Percentiles rank a stretch among this genome's conserved stretches.
Evolutionary conservation across 805 yeast genomes (phyloP).

Genomic region (Yarrowia hollandica): DNA sequence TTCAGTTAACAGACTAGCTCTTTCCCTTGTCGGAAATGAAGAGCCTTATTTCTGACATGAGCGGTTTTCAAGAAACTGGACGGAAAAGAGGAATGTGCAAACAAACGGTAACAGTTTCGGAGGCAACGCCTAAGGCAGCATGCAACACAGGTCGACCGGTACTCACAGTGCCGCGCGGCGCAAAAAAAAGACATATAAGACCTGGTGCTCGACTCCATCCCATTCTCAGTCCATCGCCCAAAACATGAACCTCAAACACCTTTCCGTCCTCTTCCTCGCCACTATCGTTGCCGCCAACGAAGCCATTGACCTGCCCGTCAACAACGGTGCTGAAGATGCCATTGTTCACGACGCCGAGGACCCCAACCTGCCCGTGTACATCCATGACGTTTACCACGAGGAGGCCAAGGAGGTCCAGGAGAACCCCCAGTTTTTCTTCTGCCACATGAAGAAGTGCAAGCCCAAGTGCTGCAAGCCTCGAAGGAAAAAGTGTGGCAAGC

Average conservation of each 20-base stretch:
- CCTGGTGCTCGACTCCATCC: background rate
- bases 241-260: background rate
- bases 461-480: background rate
- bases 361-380: too few species aligned
- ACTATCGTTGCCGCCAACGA: conserved; percentile 1
- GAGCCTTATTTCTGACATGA: too few species aligned
- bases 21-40: too few species aligned
- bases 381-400: background rate
- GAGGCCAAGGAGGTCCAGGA: conserved; percentile 10
- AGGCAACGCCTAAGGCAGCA: background rate
- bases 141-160: background rate
- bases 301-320: conserved; percentile 1
- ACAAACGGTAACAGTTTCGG: background rate
- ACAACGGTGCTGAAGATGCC: too few species aligned
- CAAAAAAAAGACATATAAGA: background rate
- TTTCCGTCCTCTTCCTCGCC: conserved; percentile 1
- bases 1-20: too few species aligned
- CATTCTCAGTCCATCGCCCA: too few species aligned
- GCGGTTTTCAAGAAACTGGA: background rate
- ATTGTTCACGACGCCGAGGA: too few species aligned
- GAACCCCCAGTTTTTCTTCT: conserved; percentile 5
- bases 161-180: too few species aligned
- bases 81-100: background rate
- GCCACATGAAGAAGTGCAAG: conserved; percentile 9
- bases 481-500: background rate